phyloP scores from a whole-genome alignment of 345 rosid genomes.

The Viola odorata region DNA sequence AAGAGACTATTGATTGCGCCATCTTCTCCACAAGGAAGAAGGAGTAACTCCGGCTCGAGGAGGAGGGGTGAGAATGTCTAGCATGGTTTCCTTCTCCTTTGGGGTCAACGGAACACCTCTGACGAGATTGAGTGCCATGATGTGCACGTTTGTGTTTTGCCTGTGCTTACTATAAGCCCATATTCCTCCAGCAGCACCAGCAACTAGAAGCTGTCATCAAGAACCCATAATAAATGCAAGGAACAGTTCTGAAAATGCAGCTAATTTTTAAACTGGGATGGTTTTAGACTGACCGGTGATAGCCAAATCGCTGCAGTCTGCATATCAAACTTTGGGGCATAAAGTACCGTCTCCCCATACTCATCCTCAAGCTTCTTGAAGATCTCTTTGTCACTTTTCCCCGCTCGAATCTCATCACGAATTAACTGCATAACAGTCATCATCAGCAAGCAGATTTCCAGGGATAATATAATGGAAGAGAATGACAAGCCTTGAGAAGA shows the following conservation, averaged over 20 bases:
- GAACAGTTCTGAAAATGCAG: not conserved
- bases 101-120: conserved; percentile 81
- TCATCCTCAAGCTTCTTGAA: conserved; percentile 88
- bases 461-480: not conserved
- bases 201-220: conserved; percentile 45
- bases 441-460: not conserved
- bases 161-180: conserved; percentile 70
- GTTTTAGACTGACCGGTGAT: conserved; percentile 61
- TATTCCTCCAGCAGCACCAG: conserved; percentile 64
- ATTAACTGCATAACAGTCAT: conserved; percentile 53
- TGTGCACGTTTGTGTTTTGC: conserved; percentile 67
- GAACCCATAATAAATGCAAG: conserved; percentile 10
- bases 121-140: conserved; percentile 79
- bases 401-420: conserved; percentile 79
- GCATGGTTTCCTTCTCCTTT: conserved; percentile 78
- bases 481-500: not conserved
- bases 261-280: not conserved
- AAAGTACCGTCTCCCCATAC: conserved; percentile 91
- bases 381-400: conserved; percentile 89
- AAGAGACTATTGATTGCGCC: conserved; percentile 23
- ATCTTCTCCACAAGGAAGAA: conserved; percentile 54
- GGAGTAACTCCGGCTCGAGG: conserved; percentile 32
- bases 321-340: conserved; percentile 83
- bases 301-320: conserved; percentile 94
- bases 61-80: conserved; percentile 85